These are phyloP conservation scores for Pseudogymnoascus sp. DNA, from an alignment of 2,329 filamentous ascomycete genomes.

Conservation along the genomic window DNA sequence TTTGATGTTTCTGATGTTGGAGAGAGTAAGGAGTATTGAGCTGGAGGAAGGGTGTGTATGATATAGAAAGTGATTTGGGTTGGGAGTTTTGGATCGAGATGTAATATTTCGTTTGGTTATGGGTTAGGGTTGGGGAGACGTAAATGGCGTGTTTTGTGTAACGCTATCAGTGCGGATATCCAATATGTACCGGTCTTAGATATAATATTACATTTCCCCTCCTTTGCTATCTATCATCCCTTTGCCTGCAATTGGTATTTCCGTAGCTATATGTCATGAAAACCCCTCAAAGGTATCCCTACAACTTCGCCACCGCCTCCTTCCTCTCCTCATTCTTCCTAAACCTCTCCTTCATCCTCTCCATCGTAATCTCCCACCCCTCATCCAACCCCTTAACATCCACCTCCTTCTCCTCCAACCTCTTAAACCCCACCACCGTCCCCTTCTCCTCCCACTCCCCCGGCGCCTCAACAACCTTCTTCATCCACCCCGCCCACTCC, in stretches of 20 bases:
- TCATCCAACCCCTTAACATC: conserved; percentile 36
- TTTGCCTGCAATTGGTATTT: background rate
- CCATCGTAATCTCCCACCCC: conserved; percentile 36
- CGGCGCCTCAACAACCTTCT: conserved; percentile 25
- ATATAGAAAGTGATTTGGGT: background rate
- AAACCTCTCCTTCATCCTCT: conserved; percentile 30
- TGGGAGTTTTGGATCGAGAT: background rate
- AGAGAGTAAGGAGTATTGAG: conserved; percentile 67
- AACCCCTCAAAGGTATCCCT: background rate
- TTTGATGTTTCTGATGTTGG: conserved; percentile 83
- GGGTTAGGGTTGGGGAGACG: background rate
- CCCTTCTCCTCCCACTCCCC: conserved; percentile 30
- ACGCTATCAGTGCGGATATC: background rate
- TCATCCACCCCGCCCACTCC: conserved; percentile 50
- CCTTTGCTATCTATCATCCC: background rate
- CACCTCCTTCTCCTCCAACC: conserved; percentile 40
- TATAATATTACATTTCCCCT: background rate
- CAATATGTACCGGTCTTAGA: background rate
- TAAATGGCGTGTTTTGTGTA: background rate
- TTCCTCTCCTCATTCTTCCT: conserved; percentile 10
- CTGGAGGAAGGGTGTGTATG: background rate
- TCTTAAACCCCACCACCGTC: conserved; percentile 41
- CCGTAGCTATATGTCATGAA: background rate
- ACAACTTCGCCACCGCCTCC: background rate
- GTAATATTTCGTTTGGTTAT: background rate